These are phyloP conservation scores for Pyrenophora teres DNA, from an alignment of 2,329 filamentous ascomycete species.

Conservation along the genomic window DNA sequence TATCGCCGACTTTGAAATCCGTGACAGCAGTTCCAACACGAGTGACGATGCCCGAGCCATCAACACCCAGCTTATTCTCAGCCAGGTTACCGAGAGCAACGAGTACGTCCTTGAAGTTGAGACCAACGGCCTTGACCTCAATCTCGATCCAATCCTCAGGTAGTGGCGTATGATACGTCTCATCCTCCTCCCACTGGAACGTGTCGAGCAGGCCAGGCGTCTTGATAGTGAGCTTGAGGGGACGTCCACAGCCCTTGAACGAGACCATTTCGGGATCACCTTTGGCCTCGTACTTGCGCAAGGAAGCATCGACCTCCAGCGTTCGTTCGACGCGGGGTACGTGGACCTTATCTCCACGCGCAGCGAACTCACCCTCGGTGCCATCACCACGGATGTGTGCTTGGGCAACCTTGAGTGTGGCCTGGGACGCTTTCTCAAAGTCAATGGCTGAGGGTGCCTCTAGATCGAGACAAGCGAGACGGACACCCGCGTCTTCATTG, in stretches of 20 bases:
- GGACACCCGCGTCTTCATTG: slow-evolving; percentile 6
- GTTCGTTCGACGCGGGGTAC: slow-evolving; percentile 7
- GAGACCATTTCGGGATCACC: slow-evolving; percentile 9
- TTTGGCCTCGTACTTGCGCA: slow-evolving; percentile 12
- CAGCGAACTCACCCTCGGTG: slow-evolving; percentile 8
- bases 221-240: slow-evolving; percentile 5
- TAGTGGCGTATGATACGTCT: slow-evolving; percentile 2
- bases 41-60: slow-evolving; percentile 3
- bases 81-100: slow-evolving; percentile 7
- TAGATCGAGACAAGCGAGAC: slow-evolving; percentile 9
- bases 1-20: slow-evolving; percentile 2
- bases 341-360: slow-evolving; percentile 4
- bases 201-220: slow-evolving; percentile 9
- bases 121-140: slow-evolving; percentile 5
- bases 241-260: slow-evolving; percentile 6
- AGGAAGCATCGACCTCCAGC: slow-evolving; percentile 2
- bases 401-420: slow-evolving; percentile 4
- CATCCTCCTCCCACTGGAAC: slow-evolving; percentile 7
- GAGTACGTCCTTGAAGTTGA: slow-evolving; percentile 10
- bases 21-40: slow-evolving; percentile 3
- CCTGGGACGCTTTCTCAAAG: slow-evolving; percentile 1
- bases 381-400: slow-evolving; percentile 4
- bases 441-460: slow-evolving; percentile 1
- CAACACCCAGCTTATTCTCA: slow-evolving; percentile 6
- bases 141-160: slow-evolving; percentile 4